Percentiles rank a stretch among this genome's conserved stretches.
Conservation (phyloP, 495 filamentous ascomycete species). For the Saxophila tyrrhenica region DNA sequence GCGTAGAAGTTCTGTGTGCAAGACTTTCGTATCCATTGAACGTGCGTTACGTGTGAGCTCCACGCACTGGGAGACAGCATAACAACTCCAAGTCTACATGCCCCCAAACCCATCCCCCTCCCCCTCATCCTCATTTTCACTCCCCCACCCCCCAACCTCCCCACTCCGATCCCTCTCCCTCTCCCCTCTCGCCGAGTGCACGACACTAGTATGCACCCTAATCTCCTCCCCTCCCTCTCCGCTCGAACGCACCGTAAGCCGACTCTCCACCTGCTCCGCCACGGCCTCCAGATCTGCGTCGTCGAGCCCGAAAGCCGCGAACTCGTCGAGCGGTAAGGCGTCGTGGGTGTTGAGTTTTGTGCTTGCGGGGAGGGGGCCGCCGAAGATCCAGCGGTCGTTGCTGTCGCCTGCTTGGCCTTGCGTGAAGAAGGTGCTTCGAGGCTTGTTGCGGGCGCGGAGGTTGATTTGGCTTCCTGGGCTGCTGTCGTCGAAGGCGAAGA, state of each 20-base stretch:
- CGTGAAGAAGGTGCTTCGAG: not conserved
- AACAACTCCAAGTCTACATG: too few relatives aligned
- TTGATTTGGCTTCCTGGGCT: not conserved
- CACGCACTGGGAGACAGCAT: too few relatives aligned
- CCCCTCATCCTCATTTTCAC: not conserved
- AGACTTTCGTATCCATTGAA: too few relatives aligned
- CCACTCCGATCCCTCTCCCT: not conserved
- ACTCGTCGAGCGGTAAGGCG: not conserved
- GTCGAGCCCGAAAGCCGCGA: not conserved
- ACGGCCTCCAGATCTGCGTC: not conserved
- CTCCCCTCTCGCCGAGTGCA: not conserved
- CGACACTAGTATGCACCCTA: not conserved
- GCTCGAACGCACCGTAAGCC: not conserved
- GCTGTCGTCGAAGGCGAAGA: constrained; percentile 16
- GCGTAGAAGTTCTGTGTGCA: too few relatives aligned
- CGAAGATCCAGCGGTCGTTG: constrained; percentile 13
- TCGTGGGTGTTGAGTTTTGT: constrained; percentile 7
- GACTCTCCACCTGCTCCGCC: not conserved
- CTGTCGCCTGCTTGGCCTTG: constrained; percentile 1
- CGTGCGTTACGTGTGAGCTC: too few relatives aligned
- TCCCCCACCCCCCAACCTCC: not conserved
- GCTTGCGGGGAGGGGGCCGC: constrained; percentile 6
- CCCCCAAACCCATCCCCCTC: not conserved
- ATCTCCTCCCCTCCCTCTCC: not conserved
- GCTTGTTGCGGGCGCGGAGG: not conserved